phyloP scores from a whole-genome alignment of 2,329 filamentous ascomycete genomes.

The Incumbomyces lentus region DNA sequence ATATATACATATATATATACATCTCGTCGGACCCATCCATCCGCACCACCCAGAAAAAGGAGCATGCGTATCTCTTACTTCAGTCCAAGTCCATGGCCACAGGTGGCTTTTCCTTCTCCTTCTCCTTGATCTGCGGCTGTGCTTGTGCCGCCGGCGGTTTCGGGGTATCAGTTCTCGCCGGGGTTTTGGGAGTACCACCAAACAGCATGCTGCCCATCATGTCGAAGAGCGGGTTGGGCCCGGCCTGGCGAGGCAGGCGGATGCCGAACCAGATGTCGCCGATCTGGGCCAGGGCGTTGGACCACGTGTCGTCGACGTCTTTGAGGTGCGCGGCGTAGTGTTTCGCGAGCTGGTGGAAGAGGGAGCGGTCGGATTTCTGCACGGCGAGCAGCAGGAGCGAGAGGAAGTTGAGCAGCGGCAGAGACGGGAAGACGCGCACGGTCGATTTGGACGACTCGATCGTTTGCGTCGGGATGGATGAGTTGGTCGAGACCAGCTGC shows the following conservation, averaged over 20 bases:
- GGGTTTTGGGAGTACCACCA: constrained; percentile 47
- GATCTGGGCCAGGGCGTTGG: constrained; percentile 71
- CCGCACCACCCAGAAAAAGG: too few relatives aligned
- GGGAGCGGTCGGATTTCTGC: constrained; percentile 64
- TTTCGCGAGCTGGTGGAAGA: constrained; percentile 69
- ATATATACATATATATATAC: too few relatives aligned
- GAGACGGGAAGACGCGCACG: constrained; percentile 70
- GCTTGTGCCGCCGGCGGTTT: constrained; percentile 32
- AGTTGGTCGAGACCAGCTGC: constrained; percentile 46
- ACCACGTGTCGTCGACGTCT: constrained; percentile 63
- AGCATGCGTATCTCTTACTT: neutral
- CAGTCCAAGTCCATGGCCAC: constrained; percentile 7
- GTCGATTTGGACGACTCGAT: constrained; percentile 59
- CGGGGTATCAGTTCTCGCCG: constrained; percentile 24
- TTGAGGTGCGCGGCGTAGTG: constrained; percentile 73
- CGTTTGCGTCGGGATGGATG: constrained; percentile 59
- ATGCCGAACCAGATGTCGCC: constrained; percentile 97
- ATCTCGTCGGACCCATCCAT: too few relatives aligned
- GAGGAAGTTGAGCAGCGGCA: constrained; percentile 93
- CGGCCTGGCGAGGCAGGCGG: constrained; percentile 68
- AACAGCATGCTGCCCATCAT: constrained; percentile 97
- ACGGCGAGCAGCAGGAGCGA: constrained; percentile 72
- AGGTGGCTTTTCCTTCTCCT: constrained; percentile 1
- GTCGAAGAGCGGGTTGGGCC: constrained; percentile 73
- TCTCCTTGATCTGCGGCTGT: constrained; percentile 23